These are phyloP conservation scores for Pichia manshurica DNA, from an alignment of 805 yeast genomes.

Conservation along the genomic window DNA sequence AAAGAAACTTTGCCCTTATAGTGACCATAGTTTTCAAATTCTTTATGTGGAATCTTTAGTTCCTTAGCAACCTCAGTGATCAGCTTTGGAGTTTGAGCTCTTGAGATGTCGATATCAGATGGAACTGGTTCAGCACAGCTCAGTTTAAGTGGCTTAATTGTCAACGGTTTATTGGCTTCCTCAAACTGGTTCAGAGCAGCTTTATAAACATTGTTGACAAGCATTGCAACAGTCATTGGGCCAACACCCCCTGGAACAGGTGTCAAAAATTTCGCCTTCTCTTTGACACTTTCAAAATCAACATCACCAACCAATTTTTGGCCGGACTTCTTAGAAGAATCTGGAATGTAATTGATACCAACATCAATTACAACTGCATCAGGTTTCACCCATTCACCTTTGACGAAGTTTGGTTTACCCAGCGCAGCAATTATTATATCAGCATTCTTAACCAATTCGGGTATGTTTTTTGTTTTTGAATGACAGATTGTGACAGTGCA, in stretches of 20 bases:
- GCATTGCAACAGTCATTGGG: conserved; percentile 86
- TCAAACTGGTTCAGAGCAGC: conserved; percentile 51
- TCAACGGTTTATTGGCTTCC: conserved; percentile 26
- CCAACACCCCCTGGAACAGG: conserved; percentile 94
- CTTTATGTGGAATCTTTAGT: conserved; percentile 60
- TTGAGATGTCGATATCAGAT: conserved; percentile 71
- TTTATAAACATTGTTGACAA: conserved; percentile 62
- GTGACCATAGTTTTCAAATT: conserved; percentile 69
- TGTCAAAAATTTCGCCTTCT: conserved; percentile 60
- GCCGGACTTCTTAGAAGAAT: conserved; percentile 61
- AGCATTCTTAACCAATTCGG: conserved; percentile 47
- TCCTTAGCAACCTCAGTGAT: conserved; percentile 65
- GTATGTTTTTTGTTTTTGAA: conserved; percentile 51
- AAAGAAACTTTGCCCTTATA: conserved; percentile 73
- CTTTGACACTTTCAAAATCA: conserved; percentile 51
- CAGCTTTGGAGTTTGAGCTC: conserved; percentile 67
- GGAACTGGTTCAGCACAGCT: conserved; percentile 64
- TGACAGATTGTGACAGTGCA: conserved; percentile 77
- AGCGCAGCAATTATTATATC: conserved; percentile 77
- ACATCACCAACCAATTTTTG: conserved; percentile 74
- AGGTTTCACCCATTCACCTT: conserved; percentile 68
- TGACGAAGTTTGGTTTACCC: conserved; percentile 64
- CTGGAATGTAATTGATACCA: conserved; percentile 73
- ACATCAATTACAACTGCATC: conserved; percentile 74
- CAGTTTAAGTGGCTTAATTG: conserved; percentile 52